Evolutionary conservation across 192 early-diverging fungal species (phyloP).

Genomic region (Linnemannia zychae): DNA sequence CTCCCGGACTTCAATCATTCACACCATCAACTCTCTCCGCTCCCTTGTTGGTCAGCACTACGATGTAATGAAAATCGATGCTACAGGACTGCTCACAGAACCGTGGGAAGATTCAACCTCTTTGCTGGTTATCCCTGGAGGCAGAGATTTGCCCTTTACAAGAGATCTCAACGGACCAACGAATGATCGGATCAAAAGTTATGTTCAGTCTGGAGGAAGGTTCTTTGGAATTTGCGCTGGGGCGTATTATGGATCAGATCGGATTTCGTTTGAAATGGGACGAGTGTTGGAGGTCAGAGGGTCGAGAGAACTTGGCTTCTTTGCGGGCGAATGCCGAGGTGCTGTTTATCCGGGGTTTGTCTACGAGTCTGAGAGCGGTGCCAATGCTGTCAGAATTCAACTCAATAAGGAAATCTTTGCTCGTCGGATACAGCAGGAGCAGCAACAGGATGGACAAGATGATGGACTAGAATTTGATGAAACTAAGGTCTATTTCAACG

Average conservation of each 20-base stretch:
- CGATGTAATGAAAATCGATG: constrained; percentile 91
- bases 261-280: constrained; percentile 86
- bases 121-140: constrained; percentile 92
- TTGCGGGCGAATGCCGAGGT: constrained; percentile 76
- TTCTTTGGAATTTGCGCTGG: constrained; percentile 90
- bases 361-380: constrained; percentile 69
- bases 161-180: constrained; percentile 74
- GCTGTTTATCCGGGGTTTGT: constrained; percentile 85
- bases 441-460: neutral
- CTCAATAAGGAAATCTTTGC: constrained; percentile 23
- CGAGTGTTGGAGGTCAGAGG: constrained; percentile 77
- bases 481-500: constrained; percentile 75
- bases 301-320: constrained; percentile 80
- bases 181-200: constrained; percentile 74
- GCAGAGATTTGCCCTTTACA: constrained; percentile 88
- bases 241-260: constrained; percentile 79
- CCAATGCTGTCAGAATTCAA: constrained; percentile 31
- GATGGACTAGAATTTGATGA: constrained; percentile 10
- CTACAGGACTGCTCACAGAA: constrained; percentile 76
- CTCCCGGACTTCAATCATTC: constrained; percentile 68
- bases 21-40: constrained; percentile 80
- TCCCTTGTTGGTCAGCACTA: constrained; percentile 75
- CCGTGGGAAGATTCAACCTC: constrained; percentile 92
- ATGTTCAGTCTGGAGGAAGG: constrained; percentile 82
- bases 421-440: neutral